Percentiles rank a stretch among this genome's conserved stretches.
These are phyloP conservation scores for Plasmodium coatneyi DNA, from an alignment of 169 alveolate species.

Conservation along the genomic window DNA sequence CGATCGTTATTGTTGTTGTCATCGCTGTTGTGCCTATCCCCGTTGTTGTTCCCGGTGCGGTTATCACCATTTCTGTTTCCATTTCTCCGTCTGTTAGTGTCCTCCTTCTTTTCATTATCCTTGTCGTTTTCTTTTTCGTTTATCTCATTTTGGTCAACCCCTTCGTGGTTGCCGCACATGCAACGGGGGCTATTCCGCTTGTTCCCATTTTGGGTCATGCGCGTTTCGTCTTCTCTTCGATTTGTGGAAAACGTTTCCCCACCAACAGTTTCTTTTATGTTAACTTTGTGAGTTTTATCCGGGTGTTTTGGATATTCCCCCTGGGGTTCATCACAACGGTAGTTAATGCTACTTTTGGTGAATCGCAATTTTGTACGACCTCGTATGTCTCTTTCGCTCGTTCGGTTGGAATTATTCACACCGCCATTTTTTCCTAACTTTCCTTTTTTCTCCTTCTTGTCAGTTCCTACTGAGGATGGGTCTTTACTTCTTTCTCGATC, in stretches of 20 bases:
- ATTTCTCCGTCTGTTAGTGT: not conserved
- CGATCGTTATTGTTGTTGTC: not conserved
- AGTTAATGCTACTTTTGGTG: not conserved
- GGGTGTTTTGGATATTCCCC: not conserved
- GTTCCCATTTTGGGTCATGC: not conserved
- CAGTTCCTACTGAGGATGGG: not conserved
- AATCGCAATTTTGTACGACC: not conserved
- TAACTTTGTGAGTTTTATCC: not conserved
- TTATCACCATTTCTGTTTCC: not conserved
- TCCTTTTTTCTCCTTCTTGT: not conserved
- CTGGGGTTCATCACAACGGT: not conserved
- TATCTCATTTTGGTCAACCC: not conserved
- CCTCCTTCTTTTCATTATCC: not conserved
- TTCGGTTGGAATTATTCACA: not conserved
- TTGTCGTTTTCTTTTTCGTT: not conserved
- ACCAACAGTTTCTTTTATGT: not conserved
- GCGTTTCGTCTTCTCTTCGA: not conserved
- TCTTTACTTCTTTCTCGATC: not conserved
- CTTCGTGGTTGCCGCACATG: not conserved
- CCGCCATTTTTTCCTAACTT: not conserved
- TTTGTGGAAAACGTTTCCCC: not conserved
- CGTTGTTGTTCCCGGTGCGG: not conserved
- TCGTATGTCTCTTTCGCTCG: not conserved
- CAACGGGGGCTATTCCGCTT: not conserved
- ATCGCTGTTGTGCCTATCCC: not conserved